Evolutionary conservation across 805 yeast species (phyloP), one percentile per base, ranked within the genome.

Genomic region (Yarrowia hollandica): DNA sequence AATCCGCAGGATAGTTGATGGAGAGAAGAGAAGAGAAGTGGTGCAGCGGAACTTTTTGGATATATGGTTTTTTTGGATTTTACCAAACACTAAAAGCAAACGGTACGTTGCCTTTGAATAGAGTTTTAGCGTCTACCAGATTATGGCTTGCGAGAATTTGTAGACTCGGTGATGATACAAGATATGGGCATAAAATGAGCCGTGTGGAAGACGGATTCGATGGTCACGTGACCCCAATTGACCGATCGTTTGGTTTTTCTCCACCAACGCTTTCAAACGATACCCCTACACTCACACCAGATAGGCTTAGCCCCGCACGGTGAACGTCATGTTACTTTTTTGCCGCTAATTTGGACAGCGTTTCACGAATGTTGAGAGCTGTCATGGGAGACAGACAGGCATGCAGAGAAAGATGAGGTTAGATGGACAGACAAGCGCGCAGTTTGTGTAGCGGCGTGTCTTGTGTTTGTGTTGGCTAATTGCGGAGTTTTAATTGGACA

Each of bases 31-130:
- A 44, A 44, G 52, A 44, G 34, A 15, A 8, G 18, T 44, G 35
- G 23, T 44, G 52, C 52, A 44, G 52, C 52, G 35, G 52, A 44
- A 19, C n/a, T 44, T n/a, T 44, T 44, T 44, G 34, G 52, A 19
- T 44, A 44, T 42, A 42, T 42, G 50, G 34, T 42, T 42, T 42
- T 42, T 42, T 42, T 25, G 50, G 16, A 12, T 12, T n/a, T 25
- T 23, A 33, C 16, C 21, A 41, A 44, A 42, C 50, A 28, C 50
- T 42, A 42, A 42, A 26, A 26, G 15, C 50, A 28, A 18, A 44
- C 52, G 18, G 52, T 18, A 30, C 26, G 35, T 44, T 44, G 52
- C 52, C 52, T 30, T 30, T 10, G 19, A 44, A 28, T 44, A 44
- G 52, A 44, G 35, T 44, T 30, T 44, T n/a, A n/a, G 34, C 19